These are phyloP conservation scores for Poronia punctata DNA, from an alignment of 495 filamentous ascomycete genomes.

Conservation along the genomic window DNA sequence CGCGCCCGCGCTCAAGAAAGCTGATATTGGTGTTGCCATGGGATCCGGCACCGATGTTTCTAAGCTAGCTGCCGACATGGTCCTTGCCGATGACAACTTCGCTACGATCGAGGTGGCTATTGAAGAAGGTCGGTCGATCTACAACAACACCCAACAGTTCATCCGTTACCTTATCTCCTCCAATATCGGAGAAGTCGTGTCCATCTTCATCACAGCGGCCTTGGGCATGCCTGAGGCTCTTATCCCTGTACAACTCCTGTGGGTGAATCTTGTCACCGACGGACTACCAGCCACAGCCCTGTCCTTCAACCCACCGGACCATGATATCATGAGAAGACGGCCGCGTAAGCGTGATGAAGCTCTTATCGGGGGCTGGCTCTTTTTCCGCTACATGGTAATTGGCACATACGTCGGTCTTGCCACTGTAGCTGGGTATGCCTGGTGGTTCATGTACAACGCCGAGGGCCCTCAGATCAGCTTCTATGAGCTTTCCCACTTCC, in stretches of 20 bases:
- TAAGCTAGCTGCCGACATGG: slow-evolving; percentile 97
- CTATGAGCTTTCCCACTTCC: slow-evolving; percentile 90
- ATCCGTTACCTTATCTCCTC: slow-evolving; percentile 98
- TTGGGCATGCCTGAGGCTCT: slow-evolving; percentile 97
- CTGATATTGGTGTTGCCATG: slow-evolving; percentile 99
- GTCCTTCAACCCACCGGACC: slow-evolving; percentile 94
- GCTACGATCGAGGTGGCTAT: slow-evolving; percentile 94
- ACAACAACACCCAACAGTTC: slow-evolving; percentile 99
- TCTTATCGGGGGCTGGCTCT: slow-evolving; percentile 89
- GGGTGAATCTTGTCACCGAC: slow-evolving; percentile 99
- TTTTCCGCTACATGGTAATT: slow-evolving; percentile 96
- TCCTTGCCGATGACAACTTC: slow-evolving; percentile 97
- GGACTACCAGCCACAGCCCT: slow-evolving; percentile 94
- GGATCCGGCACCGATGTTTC: slow-evolving; percentile 97
- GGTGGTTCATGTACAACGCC: slow-evolving; percentile 98
- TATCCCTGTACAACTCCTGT: slow-evolving; percentile 94
- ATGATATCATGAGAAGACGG: slow-evolving; percentile 91
- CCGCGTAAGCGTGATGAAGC: slow-evolving; percentile 88
- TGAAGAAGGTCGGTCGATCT: slow-evolving; percentile 96
- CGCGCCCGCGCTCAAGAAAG: slow-evolving; percentile 95
- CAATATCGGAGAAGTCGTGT: slow-evolving; percentile 99
- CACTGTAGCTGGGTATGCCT: slow-evolving; percentile 95
- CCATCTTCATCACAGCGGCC: slow-evolving; percentile 96
- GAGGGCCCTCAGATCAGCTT: slow-evolving; percentile 90
- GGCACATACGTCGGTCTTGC: slow-evolving; percentile 91